Evolutionary conservation across 23 red algal genomes (phyloP).

Genomic region (Chondrus crispus): DNA sequence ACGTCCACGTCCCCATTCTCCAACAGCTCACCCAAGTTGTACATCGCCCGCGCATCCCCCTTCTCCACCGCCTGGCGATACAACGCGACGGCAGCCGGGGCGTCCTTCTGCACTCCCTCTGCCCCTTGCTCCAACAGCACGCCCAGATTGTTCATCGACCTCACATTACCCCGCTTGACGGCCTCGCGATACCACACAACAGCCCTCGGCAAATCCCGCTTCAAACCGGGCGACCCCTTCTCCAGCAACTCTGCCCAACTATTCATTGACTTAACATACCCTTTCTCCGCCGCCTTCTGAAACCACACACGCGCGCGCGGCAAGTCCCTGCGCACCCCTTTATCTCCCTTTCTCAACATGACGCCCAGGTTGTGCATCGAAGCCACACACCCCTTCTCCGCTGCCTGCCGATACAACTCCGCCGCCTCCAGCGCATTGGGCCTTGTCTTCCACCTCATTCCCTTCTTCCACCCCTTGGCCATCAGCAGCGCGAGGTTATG

Average conservation of each 20-base stretch:
- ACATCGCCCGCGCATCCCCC: background rate
- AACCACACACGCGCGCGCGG: background rate
- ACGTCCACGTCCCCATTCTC: background rate
- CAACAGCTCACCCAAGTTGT: background rate
- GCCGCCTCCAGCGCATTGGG: constrained; percentile 6
- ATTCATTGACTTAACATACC: background rate
- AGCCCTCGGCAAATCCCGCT: background rate
- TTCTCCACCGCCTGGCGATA: background rate
- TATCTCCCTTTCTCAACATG: background rate
- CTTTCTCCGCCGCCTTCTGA: background rate
- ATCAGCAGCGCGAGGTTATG: constrained; percentile 19
- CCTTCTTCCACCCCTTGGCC: constrained; percentile 4
- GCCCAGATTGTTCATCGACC: background rate
- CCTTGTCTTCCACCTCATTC: background rate
- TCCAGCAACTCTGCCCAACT: constrained; percentile 12
- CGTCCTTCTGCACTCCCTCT: background rate
- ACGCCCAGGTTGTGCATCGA: background rate
- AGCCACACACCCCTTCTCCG: constrained; percentile 8
- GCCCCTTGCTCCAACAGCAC: background rate
- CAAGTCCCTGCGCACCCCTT: background rate
- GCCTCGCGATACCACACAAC: background rate
- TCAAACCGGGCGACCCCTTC: background rate
- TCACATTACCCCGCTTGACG: background rate
- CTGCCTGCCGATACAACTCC: background rate
- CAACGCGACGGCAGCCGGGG: background rate